These are phyloP conservation scores for barley (Hordeum vulgare) DNA, from an alignment of 176 grass and related monocot species.

Conservation along the genomic window MorexV3_pseudomolecules_assembly NC_058519.1:620712701-620713200, in stretches of 20 bases:
- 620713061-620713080: constrained; percentile 20
- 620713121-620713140: constrained; percentile 33
- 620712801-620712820: constrained; percentile 58
- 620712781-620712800: constrained; percentile 49
- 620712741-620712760: constrained; percentile 74
- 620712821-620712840: constrained; percentile 30
- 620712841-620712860: constrained; percentile 73
- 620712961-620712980: constrained; percentile 70
- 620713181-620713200: constrained; percentile 47
- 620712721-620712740: constrained; percentile 49
- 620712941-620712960: constrained; percentile 33
- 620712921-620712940: constrained; percentile 59
- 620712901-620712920: constrained; percentile 56
- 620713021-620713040: constrained; percentile 33
- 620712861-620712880: constrained; percentile 79
- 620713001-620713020: constrained; percentile 35
- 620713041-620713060: constrained; percentile 46
- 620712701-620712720: constrained; percentile 40
- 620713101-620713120: constrained; percentile 47
- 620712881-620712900: constrained; percentile 46
- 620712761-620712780: constrained; percentile 36
- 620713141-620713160: constrained; percentile 45
- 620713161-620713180: constrained; percentile 24
- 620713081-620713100: constrained; percentile 47
- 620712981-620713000: constrained; percentile 46